These are phyloP conservation scores for Boletellus deceptivus DNA, from an alignment of 1,284 basidiomycete genomes.

Conservation along the genomic window DNA sequence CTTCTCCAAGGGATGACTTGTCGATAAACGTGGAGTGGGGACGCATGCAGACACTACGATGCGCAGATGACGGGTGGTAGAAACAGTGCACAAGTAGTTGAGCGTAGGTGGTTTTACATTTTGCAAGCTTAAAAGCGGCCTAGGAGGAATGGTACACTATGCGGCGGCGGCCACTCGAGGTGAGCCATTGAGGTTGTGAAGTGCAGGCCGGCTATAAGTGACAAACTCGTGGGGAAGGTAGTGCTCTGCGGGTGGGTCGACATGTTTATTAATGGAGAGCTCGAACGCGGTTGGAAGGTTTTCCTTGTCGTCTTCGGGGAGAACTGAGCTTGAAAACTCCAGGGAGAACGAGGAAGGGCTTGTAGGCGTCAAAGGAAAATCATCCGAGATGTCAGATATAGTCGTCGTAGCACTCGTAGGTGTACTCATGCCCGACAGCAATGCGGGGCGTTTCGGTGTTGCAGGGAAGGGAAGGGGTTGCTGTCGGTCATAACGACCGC, in stretches of 20 bases:
- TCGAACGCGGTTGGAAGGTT: conserved; percentile 69
- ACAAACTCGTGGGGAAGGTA: conserved; percentile 78
- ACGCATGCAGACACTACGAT: conserved; percentile 57
- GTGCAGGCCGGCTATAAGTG: conserved; percentile 65
- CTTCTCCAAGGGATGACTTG: conserved; percentile 41
- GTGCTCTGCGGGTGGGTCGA: conserved; percentile 67
- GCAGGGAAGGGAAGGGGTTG: conserved; percentile 56
- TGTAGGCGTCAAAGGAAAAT: conserved; percentile 77
- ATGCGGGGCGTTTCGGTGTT: conserved; percentile 61
- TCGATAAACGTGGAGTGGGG: conserved; percentile 48
- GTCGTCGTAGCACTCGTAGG: conserved; percentile 72
- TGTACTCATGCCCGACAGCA: conserved; percentile 56
- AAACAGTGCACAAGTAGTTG: conserved; percentile 57
- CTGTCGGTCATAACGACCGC: conserved; percentile 62
- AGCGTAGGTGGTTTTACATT: conserved; percentile 73
- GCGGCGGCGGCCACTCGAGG: conserved; percentile 50
- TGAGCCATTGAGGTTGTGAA: conserved; percentile 60
- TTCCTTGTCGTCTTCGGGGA: conserved; percentile 74
- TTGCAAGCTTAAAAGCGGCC: conserved; percentile 44
- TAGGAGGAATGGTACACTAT: conserved; percentile 37
- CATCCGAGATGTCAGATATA: conserved; percentile 72
- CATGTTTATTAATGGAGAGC: conserved; percentile 65
- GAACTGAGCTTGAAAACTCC: conserved; percentile 52
- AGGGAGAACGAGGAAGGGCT: conserved; percentile 57
- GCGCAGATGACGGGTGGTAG: conserved; percentile 72